phyloP scores from a whole-genome alignment of 1,284 basidiomycete species.

The Fomes fomentarius region DNA sequence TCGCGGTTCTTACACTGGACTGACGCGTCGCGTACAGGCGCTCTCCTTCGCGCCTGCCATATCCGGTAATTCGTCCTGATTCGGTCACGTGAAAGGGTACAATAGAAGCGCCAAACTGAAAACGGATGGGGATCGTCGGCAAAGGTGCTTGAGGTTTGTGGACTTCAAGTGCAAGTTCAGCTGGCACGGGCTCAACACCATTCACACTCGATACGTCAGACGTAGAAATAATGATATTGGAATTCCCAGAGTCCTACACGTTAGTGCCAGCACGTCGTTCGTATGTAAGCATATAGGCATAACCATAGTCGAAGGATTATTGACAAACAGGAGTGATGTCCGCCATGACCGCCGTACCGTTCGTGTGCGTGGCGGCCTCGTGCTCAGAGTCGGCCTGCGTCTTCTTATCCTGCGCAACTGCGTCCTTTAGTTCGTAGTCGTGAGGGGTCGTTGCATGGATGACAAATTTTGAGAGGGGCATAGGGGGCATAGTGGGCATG shows the following conservation, averaged over 20 bases:
- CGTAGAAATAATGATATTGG: conserved; percentile 27
- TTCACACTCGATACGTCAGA: conserved; percentile 10
- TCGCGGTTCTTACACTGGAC: conserved; percentile 39
- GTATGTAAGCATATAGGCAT: conserved; percentile 46
- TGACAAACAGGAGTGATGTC: conserved; percentile 52
- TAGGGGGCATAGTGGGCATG: conserved; percentile 11
- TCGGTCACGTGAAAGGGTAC: conserved; percentile 27
- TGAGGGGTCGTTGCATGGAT: conserved; percentile 8
- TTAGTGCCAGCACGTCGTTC: conserved; percentile 47
- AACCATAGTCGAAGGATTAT: conserved; percentile 43
- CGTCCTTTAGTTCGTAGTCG: conserved; percentile 15
- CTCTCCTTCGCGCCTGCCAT: conserved; percentile 29
- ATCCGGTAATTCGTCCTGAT: conserved; percentile 15
- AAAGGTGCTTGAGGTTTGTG: background rate
- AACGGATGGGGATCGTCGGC: conserved; percentile 4
- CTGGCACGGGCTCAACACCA: conserved; percentile 13
- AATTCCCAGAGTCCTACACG: conserved; percentile 42
- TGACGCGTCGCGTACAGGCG: conserved; percentile 67
- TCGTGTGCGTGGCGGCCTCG: conserved; percentile 3
- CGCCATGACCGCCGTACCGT: conserved; percentile 24
- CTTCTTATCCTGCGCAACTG: conserved; percentile 15
- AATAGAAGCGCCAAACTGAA: conserved; percentile 17
- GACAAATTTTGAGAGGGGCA: conserved; percentile 18
- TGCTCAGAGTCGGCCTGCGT: conserved; percentile 18
- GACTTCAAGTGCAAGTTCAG: background rate